Conservation (phyloP, 768 basidiomycete species). For the Dacryopinax spathularia region DNA sequence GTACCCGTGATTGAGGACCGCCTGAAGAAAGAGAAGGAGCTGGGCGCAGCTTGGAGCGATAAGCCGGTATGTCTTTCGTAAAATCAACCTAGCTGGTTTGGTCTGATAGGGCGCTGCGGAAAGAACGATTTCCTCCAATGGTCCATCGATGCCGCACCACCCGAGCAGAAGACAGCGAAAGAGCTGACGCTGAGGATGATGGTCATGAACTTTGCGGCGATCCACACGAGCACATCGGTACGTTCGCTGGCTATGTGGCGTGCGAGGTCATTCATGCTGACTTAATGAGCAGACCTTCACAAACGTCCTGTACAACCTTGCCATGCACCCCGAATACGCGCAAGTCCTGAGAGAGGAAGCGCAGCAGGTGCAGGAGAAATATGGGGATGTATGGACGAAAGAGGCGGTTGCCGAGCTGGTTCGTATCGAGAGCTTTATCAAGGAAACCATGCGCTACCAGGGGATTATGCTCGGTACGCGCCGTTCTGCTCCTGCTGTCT, state of each 20-base stretch:
- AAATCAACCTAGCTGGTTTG: background rate
- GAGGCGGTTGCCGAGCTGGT: constrained; percentile 29
- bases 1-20: constrained; percentile 23
- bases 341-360: constrained; percentile 23
- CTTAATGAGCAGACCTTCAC: constrained; percentile 20
- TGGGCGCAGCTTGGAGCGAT: constrained; percentile 24
- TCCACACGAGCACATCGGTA: constrained; percentile 31
- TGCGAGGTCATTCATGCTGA: too few relatives aligned
- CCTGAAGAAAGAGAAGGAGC: constrained; percentile 19
- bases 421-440: constrained; percentile 38
- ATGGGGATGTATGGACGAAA: constrained; percentile 34
- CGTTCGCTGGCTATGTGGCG: too few relatives aligned
- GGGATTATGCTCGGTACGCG: constrained; percentile 15
- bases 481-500: background rate
- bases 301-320: constrained; percentile 28
- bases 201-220: constrained; percentile 30
- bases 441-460: constrained; percentile 30
- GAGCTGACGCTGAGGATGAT: constrained; percentile 25
- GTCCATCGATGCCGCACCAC: constrained; percentile 30
- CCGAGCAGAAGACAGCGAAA: constrained; percentile 21
- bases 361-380: constrained; percentile 17
- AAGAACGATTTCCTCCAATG: constrained; percentile 31
- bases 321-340: constrained; percentile 25
- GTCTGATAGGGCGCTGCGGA: too few relatives aligned
- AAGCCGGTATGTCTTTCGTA: constrained; percentile 23